These are phyloP conservation scores for Emydomyces testavorans DNA, from an alignment of 2,329 filamentous ascomycete species.

Conservation along the genomic window DNA sequence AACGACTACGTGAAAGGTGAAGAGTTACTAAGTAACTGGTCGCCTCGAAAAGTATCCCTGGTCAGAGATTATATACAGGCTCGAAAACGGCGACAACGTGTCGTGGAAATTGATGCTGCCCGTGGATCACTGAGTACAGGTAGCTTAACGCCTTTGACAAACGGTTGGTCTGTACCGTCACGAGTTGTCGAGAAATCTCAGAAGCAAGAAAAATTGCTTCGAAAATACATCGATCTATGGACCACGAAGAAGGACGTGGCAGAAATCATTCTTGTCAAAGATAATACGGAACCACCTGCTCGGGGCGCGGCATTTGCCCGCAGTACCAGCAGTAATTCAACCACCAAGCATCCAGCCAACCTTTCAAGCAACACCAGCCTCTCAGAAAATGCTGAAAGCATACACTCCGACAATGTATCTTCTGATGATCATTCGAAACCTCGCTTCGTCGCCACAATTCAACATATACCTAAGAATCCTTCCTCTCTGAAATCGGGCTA, in stretches of 20 bases:
- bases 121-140: conserved; percentile 35
- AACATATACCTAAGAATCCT: conserved; percentile 68
- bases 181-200: conserved; percentile 25
- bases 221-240: conserved; percentile 34
- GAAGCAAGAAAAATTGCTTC: conserved; percentile 30
- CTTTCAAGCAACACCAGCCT: conserved; percentile 23
- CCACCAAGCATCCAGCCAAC: conserved; percentile 13
- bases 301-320: conserved; percentile 27
- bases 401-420: conserved; percentile 5
- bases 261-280: conserved; percentile 35
- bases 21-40: conserved; percentile 73
- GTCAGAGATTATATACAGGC: conserved; percentile 76
- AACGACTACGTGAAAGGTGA: conserved; percentile 96
- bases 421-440: conserved; percentile 36
- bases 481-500: conserved; percentile 76
- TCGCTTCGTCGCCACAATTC: conserved; percentile 62
- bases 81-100: conserved; percentile 59
- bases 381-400: conserved; percentile 14
- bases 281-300: conserved; percentile 35
- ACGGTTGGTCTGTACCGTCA: conserved; percentile 27
- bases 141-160: conserved; percentile 29
- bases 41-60: conserved; percentile 76
- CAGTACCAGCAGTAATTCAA: conserved; percentile 2
- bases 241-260: conserved; percentile 32
- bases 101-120: conserved; percentile 65